Evolutionary conservation across 140 eudicot genomes (phyloP), one percentile per base, ranked within the genome.

Genomic region (Oenanthe javanica): DNA sequence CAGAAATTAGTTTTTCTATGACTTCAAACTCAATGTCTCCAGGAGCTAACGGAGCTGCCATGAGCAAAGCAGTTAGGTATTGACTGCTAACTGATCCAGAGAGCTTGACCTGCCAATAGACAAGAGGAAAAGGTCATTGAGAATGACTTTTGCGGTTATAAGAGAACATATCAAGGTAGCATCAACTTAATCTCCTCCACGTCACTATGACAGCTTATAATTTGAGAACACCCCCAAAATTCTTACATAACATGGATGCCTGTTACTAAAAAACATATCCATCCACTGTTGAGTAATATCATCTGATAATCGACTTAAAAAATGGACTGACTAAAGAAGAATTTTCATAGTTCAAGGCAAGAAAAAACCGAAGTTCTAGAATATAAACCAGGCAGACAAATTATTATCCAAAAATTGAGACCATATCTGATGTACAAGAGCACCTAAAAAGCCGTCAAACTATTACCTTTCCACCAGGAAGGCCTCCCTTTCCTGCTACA

Each of bases 401-500:
- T 19, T 5, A 66, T 47, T 6, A 75, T 46, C 48, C 9, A 3
- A 48, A 16, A 8, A 52, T 38, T 79, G 40, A 13, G 19, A 66
- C 40, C 50, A 67, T 31, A 23, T 27, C 11, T 18, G 51, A 43
- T 9, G 59, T 54, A 66, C 40, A 81, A 55, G 8, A 7, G 23
- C 31, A 9, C 42, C 16, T 75, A 59, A 75, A 81, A 18, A 36
- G 77, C 45, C 51, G 5, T 49, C 46, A 75, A 78, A n/a, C 47
- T 80, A 13, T 46, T 63, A 95, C 99, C 97, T 92, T 95, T 80
- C 99, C 99, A 36, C 99, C 99, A 50, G 97, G 97, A 83, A 95
- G 99, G 78, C 99, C 99, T 19, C 97, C 99, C 77, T 91, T 88
- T 78, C 92, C 95, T 75, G 81, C 87, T 64, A 95, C 87, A 59